Evolutionary conservation across 1,284 basidiomycete species (phyloP), one percentile per base, ranked within the genome.

Genomic region (Ceratobasidium sp.): DNA sequence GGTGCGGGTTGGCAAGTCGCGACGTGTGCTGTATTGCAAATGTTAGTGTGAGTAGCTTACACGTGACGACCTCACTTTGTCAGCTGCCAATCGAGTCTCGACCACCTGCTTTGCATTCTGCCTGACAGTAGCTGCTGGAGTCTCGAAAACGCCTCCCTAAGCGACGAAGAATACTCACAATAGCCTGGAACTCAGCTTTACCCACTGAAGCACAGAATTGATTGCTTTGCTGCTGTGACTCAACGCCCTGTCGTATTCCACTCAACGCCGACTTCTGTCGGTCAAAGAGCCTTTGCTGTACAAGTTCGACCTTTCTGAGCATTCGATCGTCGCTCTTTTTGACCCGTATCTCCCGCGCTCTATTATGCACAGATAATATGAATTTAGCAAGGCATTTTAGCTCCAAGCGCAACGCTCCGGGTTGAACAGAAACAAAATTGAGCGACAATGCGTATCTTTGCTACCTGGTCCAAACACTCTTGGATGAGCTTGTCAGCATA

Each of bases 1-100:
- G 44, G 51, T 51, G 6, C 33, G 33, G 33, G 33, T 33, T 18
- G 40, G 67, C 49, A n/a, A 18, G 49, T 76, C 73, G 63, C 73
- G 73, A 76, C 73, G 33, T 33, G 33, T 33, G 33, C 33, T 33
- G 4, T 33, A 33, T 33, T 33, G 23, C 61, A 64, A 64, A 64
- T 23, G 33, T 33, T 33, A 39, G 2, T 7, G 61, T 64, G 39
- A 0, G 61, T 33, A 6, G 42, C 9, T 12, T 33, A 5, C 61
- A 64, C 61, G 61, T 64, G 61, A 44, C 39, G 20, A 2, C 12
- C 13, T 33, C 2, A 33, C 33, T 1, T 2, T 33, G 33, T 33
- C 33, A 33, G 33, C 4, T 33, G 33, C 33, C 33, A 33, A 33
- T 33, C 33, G 33, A 33, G 33, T 33, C 33, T 33, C 33, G 33